Percentiles rank a stretch among this genome's conserved stretches.
Conservation (phyloP, 2,329 filamentous ascomycete species). For the Cadophora malorum region DNA sequence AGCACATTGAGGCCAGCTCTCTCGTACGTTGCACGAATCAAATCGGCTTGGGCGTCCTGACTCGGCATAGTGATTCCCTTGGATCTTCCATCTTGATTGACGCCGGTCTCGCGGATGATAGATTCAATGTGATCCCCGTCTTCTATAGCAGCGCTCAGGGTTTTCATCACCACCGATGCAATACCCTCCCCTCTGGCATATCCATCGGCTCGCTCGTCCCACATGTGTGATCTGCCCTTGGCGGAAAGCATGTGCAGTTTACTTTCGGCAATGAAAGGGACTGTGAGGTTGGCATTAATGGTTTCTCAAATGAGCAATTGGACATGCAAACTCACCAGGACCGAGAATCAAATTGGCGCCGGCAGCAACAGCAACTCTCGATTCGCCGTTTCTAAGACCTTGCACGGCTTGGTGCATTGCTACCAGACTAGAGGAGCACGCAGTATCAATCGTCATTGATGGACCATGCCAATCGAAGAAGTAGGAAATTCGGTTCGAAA, state of each 20-base stretch:
- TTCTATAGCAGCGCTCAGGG: conserved; percentile 52
- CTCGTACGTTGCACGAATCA: conserved; percentile 30
- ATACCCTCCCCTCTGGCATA: conserved; percentile 62
- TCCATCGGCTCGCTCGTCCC: conserved; percentile 45
- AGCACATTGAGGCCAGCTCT: conserved; percentile 25
- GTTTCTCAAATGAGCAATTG: no score
- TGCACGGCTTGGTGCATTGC: conserved; percentile 22
- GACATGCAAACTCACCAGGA: conserved; percentile 17
- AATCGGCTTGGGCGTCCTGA: conserved; percentile 49
- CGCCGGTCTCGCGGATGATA: conserved; percentile 50
- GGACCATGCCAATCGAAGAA: conserved; percentile 50
- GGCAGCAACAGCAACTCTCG: conserved; percentile 47
- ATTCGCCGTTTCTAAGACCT: conserved; percentile 12
- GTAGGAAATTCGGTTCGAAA: conserved; percentile 52
- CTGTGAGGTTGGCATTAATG: background rate
- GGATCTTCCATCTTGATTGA: conserved; percentile 54
- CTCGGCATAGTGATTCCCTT: conserved; percentile 49
- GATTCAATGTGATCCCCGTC: conserved; percentile 52
- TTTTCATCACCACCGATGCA: conserved; percentile 63
- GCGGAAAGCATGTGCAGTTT: conserved; percentile 19
- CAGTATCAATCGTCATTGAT: conserved; percentile 53
- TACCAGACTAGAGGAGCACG: conserved; percentile 50
- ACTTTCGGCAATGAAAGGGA: conserved; percentile 20
- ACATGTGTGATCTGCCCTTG: conserved; percentile 20
- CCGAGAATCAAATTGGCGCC: conserved; percentile 35